A percentile compares a stretch with the other conserved stretches of the same genome.
Conservation (phyloP, 1,284 basidiomycete species). For the Boletus holoroseus region DNA sequence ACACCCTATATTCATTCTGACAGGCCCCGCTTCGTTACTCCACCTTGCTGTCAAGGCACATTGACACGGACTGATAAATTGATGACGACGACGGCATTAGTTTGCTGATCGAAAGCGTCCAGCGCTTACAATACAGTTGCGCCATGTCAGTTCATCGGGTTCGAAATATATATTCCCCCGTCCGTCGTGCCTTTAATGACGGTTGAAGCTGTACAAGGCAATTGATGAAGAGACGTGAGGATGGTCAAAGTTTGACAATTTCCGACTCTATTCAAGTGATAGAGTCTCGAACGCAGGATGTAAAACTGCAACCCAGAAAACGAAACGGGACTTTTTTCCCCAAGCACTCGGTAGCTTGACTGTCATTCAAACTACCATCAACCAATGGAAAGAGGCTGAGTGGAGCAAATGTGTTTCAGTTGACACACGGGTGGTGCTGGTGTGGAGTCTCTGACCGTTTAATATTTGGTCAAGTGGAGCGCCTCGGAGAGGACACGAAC, state of each 20-base stretch:
- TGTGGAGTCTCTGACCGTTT: not conserved
- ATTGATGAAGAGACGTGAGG: too few relatives aligned
- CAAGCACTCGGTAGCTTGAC: slow-evolving; percentile 3
- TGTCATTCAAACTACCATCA: not conserved
- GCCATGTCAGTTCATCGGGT: not conserved
- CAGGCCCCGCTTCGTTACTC: too few relatives aligned
- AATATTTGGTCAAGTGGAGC: slow-evolving; percentile 13
- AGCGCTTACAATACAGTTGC: not conserved
- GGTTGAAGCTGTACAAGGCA: not conserved
- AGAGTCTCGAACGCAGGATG: not conserved
- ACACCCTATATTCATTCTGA: too few relatives aligned
- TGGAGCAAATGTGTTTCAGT: slow-evolving; percentile 25
- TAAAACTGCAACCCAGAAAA: slow-evolving; percentile 1
- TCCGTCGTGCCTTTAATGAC: not conserved
- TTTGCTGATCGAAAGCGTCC: not conserved
- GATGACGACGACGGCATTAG: not conserved
- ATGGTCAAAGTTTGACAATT: too few relatives aligned
- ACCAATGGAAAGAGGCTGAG: slow-evolving; percentile 8
- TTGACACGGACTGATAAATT: not conserved
- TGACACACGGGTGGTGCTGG: slow-evolving; percentile 3
- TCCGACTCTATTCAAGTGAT: not conserved
- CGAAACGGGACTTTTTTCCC: not conserved
- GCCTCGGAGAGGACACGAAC: not conserved
- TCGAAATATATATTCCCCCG: slow-evolving; percentile 5
- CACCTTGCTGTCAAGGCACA: too few relatives aligned